phyloP scores from a whole-genome alignment of 2,329 filamentous ascomycete species.

The Alternaria burnsii region DNA sequence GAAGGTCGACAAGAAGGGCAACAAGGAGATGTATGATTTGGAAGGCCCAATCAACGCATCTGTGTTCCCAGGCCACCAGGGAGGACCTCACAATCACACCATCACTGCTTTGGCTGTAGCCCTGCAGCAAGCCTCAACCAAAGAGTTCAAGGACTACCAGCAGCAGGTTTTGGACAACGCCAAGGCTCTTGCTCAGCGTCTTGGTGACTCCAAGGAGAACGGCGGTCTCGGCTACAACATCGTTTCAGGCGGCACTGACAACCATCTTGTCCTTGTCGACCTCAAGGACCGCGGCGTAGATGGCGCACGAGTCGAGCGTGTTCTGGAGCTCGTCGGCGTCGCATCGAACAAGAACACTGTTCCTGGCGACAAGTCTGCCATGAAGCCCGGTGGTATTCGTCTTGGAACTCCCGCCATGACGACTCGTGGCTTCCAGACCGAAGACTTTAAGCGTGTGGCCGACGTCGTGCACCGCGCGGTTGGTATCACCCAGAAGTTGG shows the following conservation, averaged over 20 bases:
- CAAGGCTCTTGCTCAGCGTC: constrained; percentile 80
- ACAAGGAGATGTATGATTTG: constrained; percentile 92
- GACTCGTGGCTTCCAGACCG: constrained; percentile 87
- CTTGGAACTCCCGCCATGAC: constrained; percentile 99
- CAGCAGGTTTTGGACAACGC: constrained; percentile 91
- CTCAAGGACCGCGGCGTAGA: constrained; percentile 87
- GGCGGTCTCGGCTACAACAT: constrained; percentile 87
- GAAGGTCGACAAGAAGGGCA: constrained; percentile 87
- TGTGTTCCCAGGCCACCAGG: constrained; percentile 98
- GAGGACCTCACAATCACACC: constrained; percentile 98
- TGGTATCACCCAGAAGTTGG: constrained; percentile 52
- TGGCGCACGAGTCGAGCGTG: constrained; percentile 92
- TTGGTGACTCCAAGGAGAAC: constrained; percentile 74
- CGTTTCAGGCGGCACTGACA: constrained; percentile 94
- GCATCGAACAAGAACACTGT: constrained; percentile 99
- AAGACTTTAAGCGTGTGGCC: constrained; percentile 80
- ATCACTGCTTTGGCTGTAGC: constrained; percentile 97
- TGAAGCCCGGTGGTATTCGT: constrained; percentile 92
- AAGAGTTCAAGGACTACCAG: constrained; percentile 95
- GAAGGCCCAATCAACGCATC: constrained; percentile 98
- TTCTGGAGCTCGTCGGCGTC: constrained; percentile 98
- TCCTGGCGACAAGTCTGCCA: constrained; percentile 94
- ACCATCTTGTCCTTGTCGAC: constrained; percentile 95
- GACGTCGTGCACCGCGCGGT: constrained; percentile 54
- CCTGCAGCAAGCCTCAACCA: constrained; percentile 87